Conservation (phyloP, 2,329 filamentous ascomycete genomes). For the Diplodia seriata region DNA sequence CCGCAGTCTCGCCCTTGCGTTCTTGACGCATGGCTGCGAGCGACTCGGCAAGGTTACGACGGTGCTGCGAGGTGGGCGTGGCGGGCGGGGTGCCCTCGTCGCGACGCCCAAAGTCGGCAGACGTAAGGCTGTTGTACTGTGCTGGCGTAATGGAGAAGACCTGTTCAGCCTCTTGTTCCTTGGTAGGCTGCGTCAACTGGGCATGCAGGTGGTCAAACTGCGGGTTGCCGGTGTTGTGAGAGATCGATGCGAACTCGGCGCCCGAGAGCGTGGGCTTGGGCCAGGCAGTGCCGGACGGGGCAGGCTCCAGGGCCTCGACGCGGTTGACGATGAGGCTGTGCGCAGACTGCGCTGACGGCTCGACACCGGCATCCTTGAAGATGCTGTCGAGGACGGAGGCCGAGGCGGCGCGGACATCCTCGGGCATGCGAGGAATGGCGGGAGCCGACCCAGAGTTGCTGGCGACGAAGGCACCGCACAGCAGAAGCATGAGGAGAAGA, state of each 20-base stretch:
- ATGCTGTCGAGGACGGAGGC: constrained; percentile 80
- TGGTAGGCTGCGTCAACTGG: constrained; percentile 65
- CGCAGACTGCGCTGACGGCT: constrained; percentile 46
- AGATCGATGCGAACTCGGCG: constrained; percentile 46
- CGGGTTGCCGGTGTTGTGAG: constrained; percentile 39
- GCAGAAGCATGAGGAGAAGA: constrained; percentile 91
- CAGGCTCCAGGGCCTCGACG: constrained; percentile 49
- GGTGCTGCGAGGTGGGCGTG: constrained; percentile 56
- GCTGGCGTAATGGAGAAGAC: constrained; percentile 84
- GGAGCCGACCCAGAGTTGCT: constrained; percentile 78
- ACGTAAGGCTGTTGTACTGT: constrained; percentile 86
- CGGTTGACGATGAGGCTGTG: constrained; percentile 60
- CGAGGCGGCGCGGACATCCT: constrained; percentile 80
- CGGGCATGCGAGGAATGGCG: constrained; percentile 77
- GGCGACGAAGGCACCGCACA: constrained; percentile 94
- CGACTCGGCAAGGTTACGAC: constrained; percentile 79
- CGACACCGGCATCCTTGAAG: constrained; percentile 78
- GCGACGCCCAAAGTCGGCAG: constrained; percentile 70
- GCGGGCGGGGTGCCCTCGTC: constrained; percentile 48
- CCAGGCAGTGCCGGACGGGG: constrained; percentile 47
- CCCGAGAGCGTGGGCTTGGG: constrained; percentile 47
- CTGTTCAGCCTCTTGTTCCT: constrained; percentile 87
- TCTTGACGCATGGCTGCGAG: constrained; percentile 77
- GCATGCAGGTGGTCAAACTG: constrained; percentile 51
- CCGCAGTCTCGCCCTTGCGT: constrained; percentile 72